Evolutionary conservation across 768 basidiomycete genomes (phyloP), one percentile per base, ranked within the genome.

Genomic region (Boletus vermiculosoides): DNA sequence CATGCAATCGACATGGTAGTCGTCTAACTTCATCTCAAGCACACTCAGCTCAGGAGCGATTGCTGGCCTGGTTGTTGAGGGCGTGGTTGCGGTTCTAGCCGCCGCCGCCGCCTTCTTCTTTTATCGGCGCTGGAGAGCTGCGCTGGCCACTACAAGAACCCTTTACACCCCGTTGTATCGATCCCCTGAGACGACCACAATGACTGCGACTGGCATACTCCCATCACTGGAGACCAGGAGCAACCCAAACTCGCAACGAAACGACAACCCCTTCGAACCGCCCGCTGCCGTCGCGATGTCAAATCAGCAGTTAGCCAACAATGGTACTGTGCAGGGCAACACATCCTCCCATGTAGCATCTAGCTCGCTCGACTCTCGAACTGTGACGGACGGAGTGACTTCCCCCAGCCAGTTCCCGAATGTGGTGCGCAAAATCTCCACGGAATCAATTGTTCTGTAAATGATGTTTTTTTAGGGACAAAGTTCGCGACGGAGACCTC

Each of bases 111-210:
- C 69, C 0, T 36, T 52, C 23, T 44, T 66, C 31, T 71, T 68
- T 54, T 64, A 68, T 28, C 48, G 60, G 18, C 66, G 64, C 12
- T 72, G 64, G 66, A 68, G 51, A 51, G 46, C 52, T 11, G 55
- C 45, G 2, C 47, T 60, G 40, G 23, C 22, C 30, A 20, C 30
- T 15, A 47, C 60, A 28, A 30, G 30, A 3, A 47, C 41, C 4
- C 25, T 40, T 7, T 63, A 63, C 50, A 50, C 58, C 0, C 44
- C 60, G 8, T 9, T 50, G 8, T 41, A 45, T 37, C 59, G 41
- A 42, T 49, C 51, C 30, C 56, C 57, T 5, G 57, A 16, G 22
- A 42, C 25, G 15, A 48, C 59, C 20, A 61, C 40, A 0, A 52
- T 22, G 25, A 48, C 55, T 3, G 33, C 39, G 28, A 52, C 45